phyloP scores from a whole-genome alignment of 225 moss, liverwort and hornwort genomes.

The Climacium dendroides region DNA sequence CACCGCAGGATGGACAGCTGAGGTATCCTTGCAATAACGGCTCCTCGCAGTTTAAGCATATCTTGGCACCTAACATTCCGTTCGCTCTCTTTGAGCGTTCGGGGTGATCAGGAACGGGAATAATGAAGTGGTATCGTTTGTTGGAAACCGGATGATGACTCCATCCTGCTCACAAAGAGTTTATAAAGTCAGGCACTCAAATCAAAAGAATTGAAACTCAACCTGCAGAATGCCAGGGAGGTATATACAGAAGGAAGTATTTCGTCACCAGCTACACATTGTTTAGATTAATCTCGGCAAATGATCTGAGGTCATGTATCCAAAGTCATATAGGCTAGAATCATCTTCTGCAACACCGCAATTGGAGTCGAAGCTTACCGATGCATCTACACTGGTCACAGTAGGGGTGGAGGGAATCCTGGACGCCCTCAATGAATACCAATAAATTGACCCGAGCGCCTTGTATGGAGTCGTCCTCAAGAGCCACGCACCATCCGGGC shows the following conservation, averaged over 20 bases:
- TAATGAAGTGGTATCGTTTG: conserved; percentile 94
- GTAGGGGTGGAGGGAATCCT: conserved; percentile 42
- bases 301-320: background rate
- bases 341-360: background rate
- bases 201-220: background rate
- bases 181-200: background rate
- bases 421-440: conserved; percentile 55
- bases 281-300: background rate
- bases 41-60: conserved; percentile 85
- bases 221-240: background rate
- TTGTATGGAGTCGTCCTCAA: conserved; percentile 67
- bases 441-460: conserved; percentile 65
- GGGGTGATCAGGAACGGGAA: conserved; percentile 72
- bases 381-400: conserved; percentile 53
- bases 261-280: background rate
- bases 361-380: conserved; percentile 12
- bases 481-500: conserved; percentile 86
- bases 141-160: conserved; percentile 99
- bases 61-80: conserved; percentile 62
- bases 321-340: background rate
- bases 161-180: conserved; percentile 54
- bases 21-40: conserved; percentile 59
- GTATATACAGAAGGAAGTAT: background rate
- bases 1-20: conserved; percentile 90
- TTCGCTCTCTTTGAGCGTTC: conserved; percentile 69